phyloP scores from a whole-genome alignment of 2,329 filamentous ascomycete species.

The Elsinoe arachidis region DNA sequence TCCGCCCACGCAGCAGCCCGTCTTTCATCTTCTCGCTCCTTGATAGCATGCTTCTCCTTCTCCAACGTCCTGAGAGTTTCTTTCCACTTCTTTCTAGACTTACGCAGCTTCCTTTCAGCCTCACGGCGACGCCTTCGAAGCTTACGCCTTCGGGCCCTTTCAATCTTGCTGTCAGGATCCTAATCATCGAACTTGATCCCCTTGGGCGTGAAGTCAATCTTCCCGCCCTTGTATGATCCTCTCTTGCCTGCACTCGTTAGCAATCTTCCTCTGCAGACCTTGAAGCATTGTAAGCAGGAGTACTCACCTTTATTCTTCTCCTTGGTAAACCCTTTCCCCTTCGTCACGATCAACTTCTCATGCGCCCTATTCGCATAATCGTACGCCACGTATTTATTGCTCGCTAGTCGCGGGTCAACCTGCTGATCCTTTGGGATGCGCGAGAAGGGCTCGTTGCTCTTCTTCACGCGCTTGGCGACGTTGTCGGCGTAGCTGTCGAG shows the following conservation, averaged over 20 bases:
- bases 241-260: slow-evolving; percentile 38
- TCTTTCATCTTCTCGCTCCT: too few species aligned
- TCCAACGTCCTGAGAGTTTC: too few species aligned
- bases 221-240: slow-evolving; percentile 81
- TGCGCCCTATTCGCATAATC: slow-evolving; percentile 85
- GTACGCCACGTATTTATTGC: slow-evolving; percentile 75
- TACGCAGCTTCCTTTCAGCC: too few species aligned
- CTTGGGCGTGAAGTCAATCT: slow-evolving; percentile 76
- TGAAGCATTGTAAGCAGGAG: background rate
- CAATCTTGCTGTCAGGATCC: background rate
- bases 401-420: slow-evolving; percentile 61
- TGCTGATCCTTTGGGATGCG: slow-evolving; percentile 61
- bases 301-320: slow-evolving; percentile 80
- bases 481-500: slow-evolving; percentile 17
- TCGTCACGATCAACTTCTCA: slow-evolving; percentile 79
- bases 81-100: too few species aligned
- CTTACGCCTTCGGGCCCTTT: too few species aligned
- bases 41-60: too few species aligned
- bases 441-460: slow-evolving; percentile 63
- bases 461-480: slow-evolving; percentile 34
- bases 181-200: slow-evolving; percentile 92
- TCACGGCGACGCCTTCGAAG: too few species aligned
- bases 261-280: slow-evolving; percentile 40
- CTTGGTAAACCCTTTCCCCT: slow-evolving; percentile 96
- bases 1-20: too few species aligned